Percentiles rank a stretch among this genome's conserved stretches.
phyloP scores from a whole-genome alignment of 1,139 yeast species.

The Candida pseudocylindracea region DNA sequence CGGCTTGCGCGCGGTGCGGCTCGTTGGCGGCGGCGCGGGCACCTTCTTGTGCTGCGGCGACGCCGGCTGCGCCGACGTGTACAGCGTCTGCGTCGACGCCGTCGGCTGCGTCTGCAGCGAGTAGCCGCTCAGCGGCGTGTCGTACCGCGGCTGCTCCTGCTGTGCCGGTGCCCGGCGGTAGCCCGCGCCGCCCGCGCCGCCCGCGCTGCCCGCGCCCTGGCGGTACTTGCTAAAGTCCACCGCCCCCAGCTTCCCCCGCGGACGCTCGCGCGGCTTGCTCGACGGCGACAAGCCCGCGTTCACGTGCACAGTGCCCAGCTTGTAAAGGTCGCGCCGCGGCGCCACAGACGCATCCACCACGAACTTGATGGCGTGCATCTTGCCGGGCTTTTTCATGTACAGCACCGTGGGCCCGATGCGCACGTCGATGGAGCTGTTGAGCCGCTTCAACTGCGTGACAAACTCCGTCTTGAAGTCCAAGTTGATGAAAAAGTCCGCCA shows the following conservation, averaged over 20 bases:
- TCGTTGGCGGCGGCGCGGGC: background rate
- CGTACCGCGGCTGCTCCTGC: background rate
- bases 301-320: conserved; percentile 74
- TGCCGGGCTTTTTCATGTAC: conserved; percentile 85
- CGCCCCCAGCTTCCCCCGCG: conserved; percentile 19
- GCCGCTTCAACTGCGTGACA: conserved; percentile 46
- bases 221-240: conserved; percentile 23
- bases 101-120: background rate
- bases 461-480: conserved; percentile 80
- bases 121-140: background rate
- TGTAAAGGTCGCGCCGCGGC: conserved; percentile 46
- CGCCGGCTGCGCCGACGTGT: background rate
- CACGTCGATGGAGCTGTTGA: conserved; percentile 36
- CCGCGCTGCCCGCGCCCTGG: conserved; percentile 7
- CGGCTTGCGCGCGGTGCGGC: background rate
- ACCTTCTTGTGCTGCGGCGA: background rate
- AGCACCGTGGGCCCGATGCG: conserved; percentile 52
- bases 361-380: conserved; percentile 52
- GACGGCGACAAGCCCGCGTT: conserved; percentile 59
- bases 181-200: conserved; percentile 8
- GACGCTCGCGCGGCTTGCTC: conserved; percentile 51
- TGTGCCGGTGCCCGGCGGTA: conserved; percentile 3
- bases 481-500: conserved; percentile 66
- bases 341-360: conserved; percentile 31
- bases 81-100: background rate